Evolutionary conservation across 495 filamentous ascomycete genomes (phyloP).

Genomic region (Penicillium macrosclerotiorum): DNA sequence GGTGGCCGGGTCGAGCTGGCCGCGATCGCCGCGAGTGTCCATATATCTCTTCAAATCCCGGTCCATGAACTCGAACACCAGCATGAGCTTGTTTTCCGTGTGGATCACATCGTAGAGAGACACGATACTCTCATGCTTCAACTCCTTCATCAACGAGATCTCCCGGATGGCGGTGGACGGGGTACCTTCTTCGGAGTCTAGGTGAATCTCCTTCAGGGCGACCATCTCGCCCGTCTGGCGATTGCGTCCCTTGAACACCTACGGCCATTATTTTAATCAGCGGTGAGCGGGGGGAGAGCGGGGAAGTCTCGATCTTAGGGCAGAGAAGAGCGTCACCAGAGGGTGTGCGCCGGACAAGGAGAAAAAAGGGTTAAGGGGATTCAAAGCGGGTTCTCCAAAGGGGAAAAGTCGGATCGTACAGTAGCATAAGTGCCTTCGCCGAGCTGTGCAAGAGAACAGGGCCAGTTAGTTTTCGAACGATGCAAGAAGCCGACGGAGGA

Average conservation of each 20-base stretch:
- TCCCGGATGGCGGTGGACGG: conserved; percentile 98
- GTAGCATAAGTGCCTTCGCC: conserved; percentile 99
- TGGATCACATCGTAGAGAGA: conserved; percentile 98
- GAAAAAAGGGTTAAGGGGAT: too few species aligned
- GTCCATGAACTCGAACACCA: conserved; percentile 98
- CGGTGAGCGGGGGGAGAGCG: not conserved
- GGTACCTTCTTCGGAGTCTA: conserved; percentile 97
- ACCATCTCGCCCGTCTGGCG: conserved; percentile 94
- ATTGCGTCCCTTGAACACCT: conserved; percentile 99
- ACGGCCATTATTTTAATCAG: conserved; percentile 22
- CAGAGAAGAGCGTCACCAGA: not conserved
- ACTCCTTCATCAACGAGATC: conserved; percentile 98
- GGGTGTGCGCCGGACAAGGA: too few species aligned
- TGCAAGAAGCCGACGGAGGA: too few species aligned
- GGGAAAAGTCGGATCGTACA: conserved; percentile 52
- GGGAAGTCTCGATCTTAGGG: not conserved
- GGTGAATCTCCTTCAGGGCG: conserved; percentile 97
- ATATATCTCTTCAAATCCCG: conserved; percentile 99
- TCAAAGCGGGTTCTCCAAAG: too few species aligned
- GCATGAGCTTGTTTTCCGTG: conserved; percentile 99
- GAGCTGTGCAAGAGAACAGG: conserved; percentile 47
- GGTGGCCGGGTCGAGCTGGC: conserved; percentile 75
- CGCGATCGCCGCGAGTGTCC: conserved; percentile 82
- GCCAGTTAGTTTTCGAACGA: conserved; percentile 26
- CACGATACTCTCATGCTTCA: conserved; percentile 97